Base-by-base conservation (phyloP, 2,329 filamentous ascomycete species). In the Myrmaecium sp. region DNA sequence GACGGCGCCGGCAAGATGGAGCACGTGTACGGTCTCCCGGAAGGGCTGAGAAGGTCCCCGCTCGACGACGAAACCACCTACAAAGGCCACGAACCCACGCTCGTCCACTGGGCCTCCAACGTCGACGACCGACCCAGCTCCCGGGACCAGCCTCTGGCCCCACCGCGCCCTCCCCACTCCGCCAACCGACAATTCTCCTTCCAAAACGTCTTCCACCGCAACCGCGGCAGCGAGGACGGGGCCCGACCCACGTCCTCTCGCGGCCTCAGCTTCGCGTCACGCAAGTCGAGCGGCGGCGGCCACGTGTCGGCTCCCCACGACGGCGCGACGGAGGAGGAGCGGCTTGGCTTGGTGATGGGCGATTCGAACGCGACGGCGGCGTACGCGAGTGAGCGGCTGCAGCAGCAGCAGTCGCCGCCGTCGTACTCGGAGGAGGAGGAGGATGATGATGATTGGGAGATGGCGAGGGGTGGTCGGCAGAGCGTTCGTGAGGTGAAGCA, bases 111-210 rank as follows among this genome's bases (percentile, higher is more conserved):
- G 36, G 47, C 47, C n/a, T 36, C 40, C n/a, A 37, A 42, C 10
- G 44, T 52, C 6, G 42, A 52, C 9, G 42, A 51, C 14, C 55
- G 50, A 25, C 49, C 50, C 26, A 57, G 47, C 35, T 55, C 49
- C 32, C 53, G 51, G 33, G 52, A 45, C 39, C 60, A 30, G 35
- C 47, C 37, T 34, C 51, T 36, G 10, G 40, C 45, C 17, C 35
- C 64, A 35, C 48, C 37, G 34, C 51, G 36, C 10, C 30, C 29
- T 19, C 33, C 33, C n/a, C 29, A 36, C 42, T 35, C 48, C 38
- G 34, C 51, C 37, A 69, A 76, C 7, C 67, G 86, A 33, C 81
- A 93, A 45, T 98, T 95, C 54, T 91, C 80, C 11, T 95, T 95
- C 60, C 76, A 84, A 36, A 82, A 78, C 37, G 71, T 93, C 27